A percentile compares a stretch with the other conserved stretches of the same genome.
Evolutionary conservation across 1,284 basidiomycete species (phyloP).

Genomic region (Leccinum fallax): DNA sequence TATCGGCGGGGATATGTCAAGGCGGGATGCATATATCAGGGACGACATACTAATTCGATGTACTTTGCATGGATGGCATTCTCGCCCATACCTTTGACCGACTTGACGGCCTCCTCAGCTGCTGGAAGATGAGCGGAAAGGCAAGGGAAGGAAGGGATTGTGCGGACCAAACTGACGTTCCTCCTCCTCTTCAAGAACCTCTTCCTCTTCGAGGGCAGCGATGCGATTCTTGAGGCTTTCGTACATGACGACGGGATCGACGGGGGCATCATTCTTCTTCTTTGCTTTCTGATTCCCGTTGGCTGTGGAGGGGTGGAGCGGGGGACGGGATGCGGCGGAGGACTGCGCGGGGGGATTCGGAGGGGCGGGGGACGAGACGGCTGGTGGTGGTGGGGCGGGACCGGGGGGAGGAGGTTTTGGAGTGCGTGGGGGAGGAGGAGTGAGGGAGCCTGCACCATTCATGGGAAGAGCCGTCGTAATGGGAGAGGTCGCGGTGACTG

Average conservation of each 20-base stretch:
- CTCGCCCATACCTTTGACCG: constrained; percentile 76
- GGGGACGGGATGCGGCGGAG: constrained; percentile 39
- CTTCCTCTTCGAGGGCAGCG: constrained; percentile 82
- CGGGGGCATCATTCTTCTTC: constrained; percentile 68
- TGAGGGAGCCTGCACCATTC: constrained; percentile 32
- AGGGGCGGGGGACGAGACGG: constrained; percentile 49
- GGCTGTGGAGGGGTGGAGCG: constrained; percentile 33
- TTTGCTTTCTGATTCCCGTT: constrained; percentile 59
- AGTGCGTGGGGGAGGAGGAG: constrained; percentile 13
- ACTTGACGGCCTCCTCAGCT: constrained; percentile 85
- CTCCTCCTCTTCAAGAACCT: constrained; percentile 81
- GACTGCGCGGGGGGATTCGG: constrained; percentile 36
- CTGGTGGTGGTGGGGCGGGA: constrained; percentile 58
- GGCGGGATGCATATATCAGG: constrained; percentile 14
- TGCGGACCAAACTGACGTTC: constrained; percentile 70
- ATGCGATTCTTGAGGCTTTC: constrained; percentile 83
- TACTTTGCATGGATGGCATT: constrained; percentile 81
- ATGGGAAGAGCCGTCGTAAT: constrained; percentile 21
- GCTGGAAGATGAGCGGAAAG: constrained; percentile 15
- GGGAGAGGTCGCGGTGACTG: constrained; percentile 2
- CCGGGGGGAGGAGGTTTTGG: constrained; percentile 51
- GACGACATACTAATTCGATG: constrained; percentile 69
- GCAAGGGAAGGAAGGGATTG: constrained; percentile 2
- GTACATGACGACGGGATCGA: constrained; percentile 82
- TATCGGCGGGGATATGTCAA: constrained; percentile 25